These are phyloP conservation scores for Petunia hybrid DNA, from an alignment of 305 asterid genomes.

Conservation along the genomic window DNA sequence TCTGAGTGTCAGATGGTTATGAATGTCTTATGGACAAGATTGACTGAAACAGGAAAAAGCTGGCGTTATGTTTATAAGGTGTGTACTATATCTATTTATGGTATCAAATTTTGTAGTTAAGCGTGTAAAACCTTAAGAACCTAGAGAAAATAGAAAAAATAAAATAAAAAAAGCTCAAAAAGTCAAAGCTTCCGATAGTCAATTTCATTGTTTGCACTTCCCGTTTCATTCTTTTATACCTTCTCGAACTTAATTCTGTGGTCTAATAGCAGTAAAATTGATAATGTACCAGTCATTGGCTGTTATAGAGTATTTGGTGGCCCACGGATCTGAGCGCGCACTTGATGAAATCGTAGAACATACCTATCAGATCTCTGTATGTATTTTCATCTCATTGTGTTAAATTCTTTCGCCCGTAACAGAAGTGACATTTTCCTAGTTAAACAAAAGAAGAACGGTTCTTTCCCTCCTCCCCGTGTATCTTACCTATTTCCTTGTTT, in stretches of 20 bases:
- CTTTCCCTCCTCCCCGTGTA: constrained; percentile 6
- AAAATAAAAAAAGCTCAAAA: neutral
- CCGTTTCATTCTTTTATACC: neutral
- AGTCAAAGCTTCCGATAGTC: constrained; percentile 18
- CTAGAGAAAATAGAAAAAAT: constrained; percentile 6
- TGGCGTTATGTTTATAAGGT: constrained; percentile 99
- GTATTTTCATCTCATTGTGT: constrained; percentile 42
- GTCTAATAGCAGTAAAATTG: constrained; percentile 9
- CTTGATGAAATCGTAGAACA: constrained; percentile 93
- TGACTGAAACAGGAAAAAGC: constrained; percentile 82
- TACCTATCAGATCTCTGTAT: constrained; percentile 89
- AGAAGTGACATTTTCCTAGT: constrained; percentile 8
- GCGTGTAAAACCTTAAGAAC: neutral
- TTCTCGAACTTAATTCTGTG: neutral
- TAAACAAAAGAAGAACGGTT: neutral
- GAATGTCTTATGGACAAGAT: constrained; percentile 94
- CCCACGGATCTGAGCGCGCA: constrained; percentile 94
- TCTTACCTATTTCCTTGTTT: constrained; percentile 29
- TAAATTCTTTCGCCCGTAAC: constrained; percentile 22
- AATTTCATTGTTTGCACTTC: neutral
- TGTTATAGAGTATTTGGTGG: constrained; percentile 93
- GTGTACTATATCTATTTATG: constrained; percentile 31
- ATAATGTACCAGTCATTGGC: constrained; percentile 66
- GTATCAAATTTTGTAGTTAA: constrained; percentile 9
- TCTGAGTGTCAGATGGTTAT: constrained; percentile 89